Evolutionary conservation across 2,329 filamentous ascomycete species (phyloP), one percentile per base, ranked within the genome.

Genomic region (Sphaerulina musiva): DNA sequence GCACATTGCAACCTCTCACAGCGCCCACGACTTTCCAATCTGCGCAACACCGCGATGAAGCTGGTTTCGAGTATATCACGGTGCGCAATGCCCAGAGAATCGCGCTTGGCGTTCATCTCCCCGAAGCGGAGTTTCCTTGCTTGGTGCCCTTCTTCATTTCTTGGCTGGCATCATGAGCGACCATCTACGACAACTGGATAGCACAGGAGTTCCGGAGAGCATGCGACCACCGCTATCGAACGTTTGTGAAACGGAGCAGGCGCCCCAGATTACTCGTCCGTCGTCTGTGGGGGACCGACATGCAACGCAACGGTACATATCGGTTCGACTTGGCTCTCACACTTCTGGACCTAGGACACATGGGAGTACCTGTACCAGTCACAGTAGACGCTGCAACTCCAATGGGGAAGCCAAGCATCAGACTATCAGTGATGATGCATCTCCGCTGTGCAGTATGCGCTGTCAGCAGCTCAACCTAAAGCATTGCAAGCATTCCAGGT

Each of bases 71-170:
- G 34, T 11, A 44, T 45, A 39, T 38, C 9, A 34, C 26, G 47
- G 46, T 14, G 41, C 11, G 23, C 26, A 17, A 39, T 49, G 54
- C 49, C 54, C 54, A 56, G 54, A 51, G 49, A 53, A 56, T 50
- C 34, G 42, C 36, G 41, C 48, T 51, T 51, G 48, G 48, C 48
- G 43, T 26, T 52, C 45, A 42, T 40, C 32, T 51, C 42, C 48
- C 34, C 32, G 48, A 45, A 26, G 48, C 36, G 42, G 44, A 52
- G 48, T 48, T 42, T 41, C 53, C 48, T 45, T 51, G 48, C 32
- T 51, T 41, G 29, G 38, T 43, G 42, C 38, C 41, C 40, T 12
- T n/a, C 26, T 51, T 14, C 23, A 11, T 26, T 7, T 38, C 48
- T 51, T 51, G 48, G 31, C 48, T 44, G 14, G 36, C 48, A 34